These are phyloP conservation scores for Nicotiana attenuata DNA, from an alignment of 257 asterid genomes.

Conservation along the genomic window DNA sequence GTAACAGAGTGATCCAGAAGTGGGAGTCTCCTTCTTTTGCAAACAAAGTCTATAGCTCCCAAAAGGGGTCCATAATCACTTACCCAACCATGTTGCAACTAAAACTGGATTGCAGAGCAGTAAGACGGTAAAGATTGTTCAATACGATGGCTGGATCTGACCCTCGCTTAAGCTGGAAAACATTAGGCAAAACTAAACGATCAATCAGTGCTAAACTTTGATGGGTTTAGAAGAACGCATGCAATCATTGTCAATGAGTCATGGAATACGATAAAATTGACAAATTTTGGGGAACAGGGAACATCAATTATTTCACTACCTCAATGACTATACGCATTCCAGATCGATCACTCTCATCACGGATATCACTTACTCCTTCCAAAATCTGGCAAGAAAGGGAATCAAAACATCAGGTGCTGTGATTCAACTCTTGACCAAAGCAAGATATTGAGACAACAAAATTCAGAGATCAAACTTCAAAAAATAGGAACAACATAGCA, in stretches of 20 bases:
- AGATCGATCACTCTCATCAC: slow-evolving; percentile 98
- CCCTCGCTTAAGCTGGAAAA: slow-evolving; percentile 84
- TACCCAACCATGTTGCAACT: slow-evolving; percentile 99
- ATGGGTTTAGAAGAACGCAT: not conserved
- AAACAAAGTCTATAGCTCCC: slow-evolving; percentile 1
- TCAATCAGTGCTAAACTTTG: not conserved
- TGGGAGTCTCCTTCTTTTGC: not conserved
- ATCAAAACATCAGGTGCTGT: not conserved
- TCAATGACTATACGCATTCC: slow-evolving; percentile 98
- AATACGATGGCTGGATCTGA: slow-evolving; percentile 78
- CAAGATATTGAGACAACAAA: not conserved
- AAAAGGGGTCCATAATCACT: slow-evolving; percentile 28
- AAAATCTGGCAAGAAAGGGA: slow-evolving; percentile 43
- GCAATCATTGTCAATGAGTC: not conserved
- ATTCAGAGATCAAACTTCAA: not conserved
- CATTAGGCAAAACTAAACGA: slow-evolving; percentile 11
- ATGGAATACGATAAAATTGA: not conserved
- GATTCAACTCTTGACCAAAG: not conserved
- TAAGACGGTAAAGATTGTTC: slow-evolving; percentile 84
- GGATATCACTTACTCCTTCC: slow-evolving; percentile 97
- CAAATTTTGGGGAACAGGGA: not conserved
- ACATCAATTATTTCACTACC: slow-evolving; percentile 42
- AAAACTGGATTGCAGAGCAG: slow-evolving; percentile 83
- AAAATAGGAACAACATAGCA: not conserved
- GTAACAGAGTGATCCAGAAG: not conserved